Percentiles rank a stretch among this genome's conserved stretches.
phyloP scores from a whole-genome alignment of 805 yeast species.

The Suhomyces tanzawaensis region DNA sequence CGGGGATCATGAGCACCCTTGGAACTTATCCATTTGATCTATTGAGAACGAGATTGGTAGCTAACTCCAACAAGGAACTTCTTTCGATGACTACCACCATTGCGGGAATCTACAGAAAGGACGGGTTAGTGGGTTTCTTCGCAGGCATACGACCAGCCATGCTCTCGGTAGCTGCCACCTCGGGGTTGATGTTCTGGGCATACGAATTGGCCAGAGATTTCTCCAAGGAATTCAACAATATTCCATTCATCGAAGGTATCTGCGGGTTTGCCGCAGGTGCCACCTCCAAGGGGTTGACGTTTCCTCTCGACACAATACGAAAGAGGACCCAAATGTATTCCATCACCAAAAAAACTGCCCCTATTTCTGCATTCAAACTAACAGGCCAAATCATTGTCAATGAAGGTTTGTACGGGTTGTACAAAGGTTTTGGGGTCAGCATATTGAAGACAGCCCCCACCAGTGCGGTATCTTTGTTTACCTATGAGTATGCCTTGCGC shows the following conservation, averaged over 20 bases:
- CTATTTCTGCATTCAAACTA: slow-evolving; percentile 20
- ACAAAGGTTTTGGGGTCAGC: slow-evolving; percentile 72
- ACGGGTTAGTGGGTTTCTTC: slow-evolving; percentile 47
- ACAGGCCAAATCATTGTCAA: slow-evolving; percentile 38
- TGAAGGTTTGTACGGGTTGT: slow-evolving; percentile 69
- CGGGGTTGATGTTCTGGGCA: slow-evolving; percentile 72
- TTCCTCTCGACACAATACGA: slow-evolving; percentile 83
- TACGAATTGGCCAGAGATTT: slow-evolving; percentile 53
- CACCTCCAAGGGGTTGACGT: slow-evolving; percentile 66
- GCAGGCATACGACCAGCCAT: slow-evolving; percentile 52
- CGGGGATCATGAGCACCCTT: slow-evolving; percentile 74
- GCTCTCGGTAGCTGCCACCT: slow-evolving; percentile 62
- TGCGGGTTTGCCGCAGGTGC: slow-evolving; percentile 79
- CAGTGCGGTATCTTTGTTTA: slow-evolving; percentile 61
- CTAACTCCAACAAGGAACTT: slow-evolving; percentile 43
- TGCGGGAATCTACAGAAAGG: slow-evolving; percentile 22
- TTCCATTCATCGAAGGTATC: slow-evolving; percentile 49
- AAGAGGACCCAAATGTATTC: slow-evolving; percentile 66
- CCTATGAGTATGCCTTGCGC: slow-evolving; percentile 49
- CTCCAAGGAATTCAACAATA: slow-evolving; percentile 19
- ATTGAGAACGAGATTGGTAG: slow-evolving; percentile 83
- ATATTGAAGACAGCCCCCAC: slow-evolving; percentile 79
- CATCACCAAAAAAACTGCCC: slow-evolving; percentile 2
- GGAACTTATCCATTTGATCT: slow-evolving; percentile 87
- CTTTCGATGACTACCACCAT: slow-evolving; percentile 34